phyloP scores from a whole-genome alignment of 73 alveolate species.

The Paramecium pentaurelia region DNA sequence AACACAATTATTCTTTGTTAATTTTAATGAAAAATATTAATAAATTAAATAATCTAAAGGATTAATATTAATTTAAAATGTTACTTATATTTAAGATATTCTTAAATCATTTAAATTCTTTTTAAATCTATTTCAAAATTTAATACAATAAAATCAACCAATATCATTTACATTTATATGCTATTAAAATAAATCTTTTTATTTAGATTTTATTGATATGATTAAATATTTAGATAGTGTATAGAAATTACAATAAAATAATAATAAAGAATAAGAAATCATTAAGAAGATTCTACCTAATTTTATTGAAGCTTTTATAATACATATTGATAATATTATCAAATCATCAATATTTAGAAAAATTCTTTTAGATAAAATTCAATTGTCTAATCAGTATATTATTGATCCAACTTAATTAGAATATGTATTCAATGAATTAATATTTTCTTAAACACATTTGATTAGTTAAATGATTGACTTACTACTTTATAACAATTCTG shows the following conservation, averaged over 20 bases:
- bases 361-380: background rate
- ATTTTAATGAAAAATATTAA: background rate
- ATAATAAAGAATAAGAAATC: background rate
- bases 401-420: conserved; percentile 5
- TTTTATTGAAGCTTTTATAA: background rate
- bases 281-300: background rate
- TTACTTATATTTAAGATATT: conserved; percentile 25
- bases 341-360: background rate
- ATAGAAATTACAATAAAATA: background rate
- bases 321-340: background rate
- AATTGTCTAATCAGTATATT: background rate
- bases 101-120: background rate
- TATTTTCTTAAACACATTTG: background rate
- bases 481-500: background rate
- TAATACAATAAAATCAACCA: background rate
- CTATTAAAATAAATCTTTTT: background rate
- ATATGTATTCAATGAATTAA: background rate
- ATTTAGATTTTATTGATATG: background rate
- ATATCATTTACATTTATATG: background rate
- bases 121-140: background rate
- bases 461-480: background rate
- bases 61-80: background rate
- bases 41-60: background rate
- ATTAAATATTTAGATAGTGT: background rate
- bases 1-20: background rate